Percentiles rank a stretch among this genome's conserved stretches.
phyloP scores from a whole-genome alignment of 1,284 basidiomycete species.

The Malassezia psittaci region DNA sequence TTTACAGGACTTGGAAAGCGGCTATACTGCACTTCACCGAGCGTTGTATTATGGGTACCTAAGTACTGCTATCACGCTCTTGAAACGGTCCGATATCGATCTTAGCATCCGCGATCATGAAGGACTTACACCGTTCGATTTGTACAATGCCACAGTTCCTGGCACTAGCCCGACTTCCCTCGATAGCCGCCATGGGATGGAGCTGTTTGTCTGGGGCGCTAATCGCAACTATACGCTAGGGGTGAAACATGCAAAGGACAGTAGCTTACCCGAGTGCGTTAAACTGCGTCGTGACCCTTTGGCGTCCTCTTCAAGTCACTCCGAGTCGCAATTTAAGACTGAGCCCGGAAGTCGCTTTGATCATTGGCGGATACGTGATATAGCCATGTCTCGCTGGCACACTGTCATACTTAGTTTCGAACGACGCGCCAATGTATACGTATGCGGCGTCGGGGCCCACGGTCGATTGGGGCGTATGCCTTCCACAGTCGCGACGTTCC shows the following conservation, averaged over 20 bases:
- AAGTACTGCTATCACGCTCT: constrained; percentile 63
- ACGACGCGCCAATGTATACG: constrained; percentile 38
- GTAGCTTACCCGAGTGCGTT: constrained; percentile 69
- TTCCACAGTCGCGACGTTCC: constrained; percentile 65
- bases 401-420: constrained; percentile 39
- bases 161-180: constrained; percentile 31
- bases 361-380: constrained; percentile 30
- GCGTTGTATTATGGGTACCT: constrained; percentile 81
- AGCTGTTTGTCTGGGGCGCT: constrained; percentile 82
- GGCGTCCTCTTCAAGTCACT: background rate
- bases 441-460: constrained; percentile 36
- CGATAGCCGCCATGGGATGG: constrained; percentile 22
- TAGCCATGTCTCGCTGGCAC: constrained; percentile 39
- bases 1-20: constrained; percentile 55
- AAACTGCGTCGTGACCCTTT: constrained; percentile 49
- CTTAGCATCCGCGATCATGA: constrained; percentile 69
- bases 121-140: constrained; percentile 82
- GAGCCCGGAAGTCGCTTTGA: constrained; percentile 32
- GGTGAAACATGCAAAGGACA: constrained; percentile 68
- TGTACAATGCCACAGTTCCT: constrained; percentile 60
- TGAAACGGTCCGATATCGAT: constrained; percentile 67
- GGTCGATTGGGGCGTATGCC: constrained; percentile 59
- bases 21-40: constrained; percentile 84
- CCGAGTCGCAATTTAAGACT: background rate
- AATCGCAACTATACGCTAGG: constrained; percentile 64